Evolutionary conservation across 2,329 filamentous ascomycete species (phyloP).

Genomic region (Gliomastix tumulicola): DNA sequence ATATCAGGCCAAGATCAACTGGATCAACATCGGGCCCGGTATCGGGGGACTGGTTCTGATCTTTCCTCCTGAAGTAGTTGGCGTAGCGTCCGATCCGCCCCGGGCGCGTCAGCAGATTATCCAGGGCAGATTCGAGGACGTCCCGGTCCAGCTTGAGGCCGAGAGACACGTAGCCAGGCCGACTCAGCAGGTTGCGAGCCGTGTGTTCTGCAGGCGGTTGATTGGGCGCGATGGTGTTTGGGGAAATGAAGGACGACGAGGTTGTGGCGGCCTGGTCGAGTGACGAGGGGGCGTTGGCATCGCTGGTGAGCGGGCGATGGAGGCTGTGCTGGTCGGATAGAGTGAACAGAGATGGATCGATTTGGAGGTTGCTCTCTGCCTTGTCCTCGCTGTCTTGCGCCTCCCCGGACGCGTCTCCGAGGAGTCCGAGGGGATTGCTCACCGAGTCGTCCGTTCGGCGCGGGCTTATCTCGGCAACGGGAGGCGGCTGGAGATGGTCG

Average conservation of each 20-base stretch:
- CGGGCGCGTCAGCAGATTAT: neutral
- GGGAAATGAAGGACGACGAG: neutral
- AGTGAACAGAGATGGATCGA: too few relatives aligned
- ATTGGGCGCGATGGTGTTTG: too few relatives aligned
- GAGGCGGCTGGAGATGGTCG: neutral
- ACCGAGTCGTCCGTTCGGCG: neutral
- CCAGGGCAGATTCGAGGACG: neutral
- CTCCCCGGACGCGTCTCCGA: neutral
- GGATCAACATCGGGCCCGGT: constrained; percentile 1
- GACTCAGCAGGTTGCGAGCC: neutral
- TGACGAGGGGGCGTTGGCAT: neutral
- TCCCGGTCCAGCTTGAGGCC: neutral
- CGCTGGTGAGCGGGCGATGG: neutral
- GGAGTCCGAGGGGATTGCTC: neutral
- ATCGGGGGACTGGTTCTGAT: neutral
- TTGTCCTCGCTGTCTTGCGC: neutral
- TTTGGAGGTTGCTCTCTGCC: too few relatives aligned
- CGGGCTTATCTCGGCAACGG: neutral
- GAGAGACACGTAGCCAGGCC: constrained; percentile 1
- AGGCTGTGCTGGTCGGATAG: too few relatives aligned
- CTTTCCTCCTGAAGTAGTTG: neutral
- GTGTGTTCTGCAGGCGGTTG: neutral
- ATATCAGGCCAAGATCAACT: constrained; percentile 1
- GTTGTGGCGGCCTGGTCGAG: too few relatives aligned
- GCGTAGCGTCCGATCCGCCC: neutral